Evolutionary conservation across 768 basidiomycete species (phyloP).

Genomic region (Kwoniella heveanensis): DNA sequence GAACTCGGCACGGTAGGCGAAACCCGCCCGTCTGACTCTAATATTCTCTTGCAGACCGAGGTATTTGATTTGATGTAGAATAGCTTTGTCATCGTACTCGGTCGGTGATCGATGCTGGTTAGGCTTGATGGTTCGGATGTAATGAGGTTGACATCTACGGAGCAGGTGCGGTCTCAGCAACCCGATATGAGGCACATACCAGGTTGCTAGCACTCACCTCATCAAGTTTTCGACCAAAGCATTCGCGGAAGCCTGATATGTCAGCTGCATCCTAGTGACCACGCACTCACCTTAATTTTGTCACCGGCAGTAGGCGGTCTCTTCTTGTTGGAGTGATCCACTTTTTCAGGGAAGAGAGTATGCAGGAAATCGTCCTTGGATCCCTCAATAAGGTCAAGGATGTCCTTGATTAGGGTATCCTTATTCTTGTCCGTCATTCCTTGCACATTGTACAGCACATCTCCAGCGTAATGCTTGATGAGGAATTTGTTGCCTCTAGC

Average conservation of each 20-base stretch:
- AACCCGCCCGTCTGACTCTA: conserved; percentile 92
- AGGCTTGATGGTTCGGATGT: conserved; percentile 98
- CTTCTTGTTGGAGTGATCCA: conserved; percentile 96
- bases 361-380: conserved; percentile 86
- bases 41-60: conserved; percentile 98
- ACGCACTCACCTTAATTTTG: conserved; percentile 70
- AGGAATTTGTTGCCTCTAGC: conserved; percentile 90
- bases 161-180: neutral
- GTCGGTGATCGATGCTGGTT: conserved; percentile 91
- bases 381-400: conserved; percentile 80
- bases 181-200: neutral
- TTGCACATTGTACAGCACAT: conserved; percentile 94
- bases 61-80: conserved; percentile 98
- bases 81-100: conserved; percentile 92
- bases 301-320: conserved; percentile 96
- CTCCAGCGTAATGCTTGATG: conserved; percentile 95
- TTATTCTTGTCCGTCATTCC: conserved; percentile 99
- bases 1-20: conserved; percentile 97
- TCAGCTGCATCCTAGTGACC: neutral
- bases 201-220: conserved; percentile 58
- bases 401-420: conserved; percentile 90
- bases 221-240: conserved; percentile 96
- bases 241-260: conserved; percentile 72
- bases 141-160: conserved; percentile 76
- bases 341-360: conserved; percentile 84